These are phyloP conservation scores for Globisporangium lucens DNA, from an alignment of 352 stramenopile species.

Conservation along the genomic window DNA sequence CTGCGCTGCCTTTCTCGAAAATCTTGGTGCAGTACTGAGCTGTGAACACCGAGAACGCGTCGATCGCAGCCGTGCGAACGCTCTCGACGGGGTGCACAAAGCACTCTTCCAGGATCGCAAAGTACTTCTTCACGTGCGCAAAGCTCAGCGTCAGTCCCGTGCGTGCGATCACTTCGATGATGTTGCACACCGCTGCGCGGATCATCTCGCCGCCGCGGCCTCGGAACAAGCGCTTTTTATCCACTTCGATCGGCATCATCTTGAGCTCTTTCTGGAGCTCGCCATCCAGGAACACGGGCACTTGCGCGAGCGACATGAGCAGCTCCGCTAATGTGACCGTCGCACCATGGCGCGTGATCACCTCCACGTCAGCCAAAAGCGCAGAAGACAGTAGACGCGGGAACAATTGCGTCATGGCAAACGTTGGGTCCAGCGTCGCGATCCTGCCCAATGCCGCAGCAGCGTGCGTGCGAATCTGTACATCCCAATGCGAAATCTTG, in stretches of 20 bases:
- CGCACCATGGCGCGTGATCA: slow-evolving; percentile 93
- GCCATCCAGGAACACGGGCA: slow-evolving; percentile 63
- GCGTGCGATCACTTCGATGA: slow-evolving; percentile 91
- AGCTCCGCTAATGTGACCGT: slow-evolving; percentile 90
- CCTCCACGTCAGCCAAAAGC: slow-evolving; percentile 84
- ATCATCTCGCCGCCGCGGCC: slow-evolving; percentile 96
- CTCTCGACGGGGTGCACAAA: slow-evolving; percentile 93
- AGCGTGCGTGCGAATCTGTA: slow-evolving; percentile 87
- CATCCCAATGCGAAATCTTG: slow-evolving; percentile 97
- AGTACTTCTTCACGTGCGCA: slow-evolving; percentile 74
- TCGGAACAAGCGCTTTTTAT: slow-evolving; percentile 95
- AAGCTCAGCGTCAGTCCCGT: slow-evolving; percentile 53
- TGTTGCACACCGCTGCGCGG: slow-evolving; percentile 88
- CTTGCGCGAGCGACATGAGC: slow-evolving; percentile 36
- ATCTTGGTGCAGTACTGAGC: slow-evolving; percentile 86
- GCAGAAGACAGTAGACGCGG: slow-evolving; percentile 79
- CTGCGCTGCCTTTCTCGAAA: slow-evolving; percentile 39
- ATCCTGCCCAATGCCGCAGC: slow-evolving; percentile 87
- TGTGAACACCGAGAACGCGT: slow-evolving; percentile 84
- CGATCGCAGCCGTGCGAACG: slow-evolving; percentile 88
- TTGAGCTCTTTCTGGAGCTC: slow-evolving; percentile 73
- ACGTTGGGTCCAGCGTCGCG: slow-evolving; percentile 70
- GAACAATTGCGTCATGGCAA: slow-evolving; percentile 74
- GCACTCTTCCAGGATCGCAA: slow-evolving; percentile 85
- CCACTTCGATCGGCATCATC: slow-evolving; percentile 80